Conservation (phyloP, 2,329 filamentous ascomycete genomes). For the Fusarium sp. region DNA sequence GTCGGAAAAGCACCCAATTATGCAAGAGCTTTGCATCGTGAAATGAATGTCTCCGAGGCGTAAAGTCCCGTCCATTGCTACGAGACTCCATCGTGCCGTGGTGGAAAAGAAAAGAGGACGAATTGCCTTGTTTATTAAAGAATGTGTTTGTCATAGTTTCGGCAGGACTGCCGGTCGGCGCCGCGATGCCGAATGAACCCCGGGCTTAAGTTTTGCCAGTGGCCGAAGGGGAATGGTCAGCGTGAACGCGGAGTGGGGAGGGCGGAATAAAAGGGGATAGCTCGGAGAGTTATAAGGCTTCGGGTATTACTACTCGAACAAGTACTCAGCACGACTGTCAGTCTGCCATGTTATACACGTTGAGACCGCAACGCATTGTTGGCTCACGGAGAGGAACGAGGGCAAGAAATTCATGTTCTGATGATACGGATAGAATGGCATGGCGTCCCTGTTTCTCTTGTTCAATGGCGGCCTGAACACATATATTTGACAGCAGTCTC, state of each 20-base stretch:
- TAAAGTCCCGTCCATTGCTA: not conserved
- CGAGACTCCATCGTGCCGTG: not conserved
- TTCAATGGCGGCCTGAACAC: not conserved
- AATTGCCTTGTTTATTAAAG: not conserved
- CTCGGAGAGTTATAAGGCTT: not conserved
- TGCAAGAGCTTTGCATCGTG: not conserved
- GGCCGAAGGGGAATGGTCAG: constrained; percentile 7
- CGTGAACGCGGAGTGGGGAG: not conserved
- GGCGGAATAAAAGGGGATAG: not conserved
- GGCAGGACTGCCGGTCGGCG: not conserved
- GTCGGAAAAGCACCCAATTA: not conserved
- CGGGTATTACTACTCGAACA: too few species aligned
- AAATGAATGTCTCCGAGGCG: not conserved
- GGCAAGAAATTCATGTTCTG: not conserved
- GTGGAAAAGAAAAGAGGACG: not conserved
- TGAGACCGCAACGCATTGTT: not conserved
- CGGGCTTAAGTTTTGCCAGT: constrained; percentile 18
- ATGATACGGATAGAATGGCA: not conserved
- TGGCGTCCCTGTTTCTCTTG: not conserved
- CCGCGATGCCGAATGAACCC: constrained; percentile 23
- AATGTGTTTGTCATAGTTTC: constrained; percentile 20
- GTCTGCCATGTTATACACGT: not conserved
- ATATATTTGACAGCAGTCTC: not conserved
- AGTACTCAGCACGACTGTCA: too few species aligned
- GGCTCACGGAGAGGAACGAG: not conserved